These are phyloP conservation scores for Curvularia verruculosa DNA, from an alignment of 2,329 filamentous ascomycete species.

Conservation along the genomic window DNA sequence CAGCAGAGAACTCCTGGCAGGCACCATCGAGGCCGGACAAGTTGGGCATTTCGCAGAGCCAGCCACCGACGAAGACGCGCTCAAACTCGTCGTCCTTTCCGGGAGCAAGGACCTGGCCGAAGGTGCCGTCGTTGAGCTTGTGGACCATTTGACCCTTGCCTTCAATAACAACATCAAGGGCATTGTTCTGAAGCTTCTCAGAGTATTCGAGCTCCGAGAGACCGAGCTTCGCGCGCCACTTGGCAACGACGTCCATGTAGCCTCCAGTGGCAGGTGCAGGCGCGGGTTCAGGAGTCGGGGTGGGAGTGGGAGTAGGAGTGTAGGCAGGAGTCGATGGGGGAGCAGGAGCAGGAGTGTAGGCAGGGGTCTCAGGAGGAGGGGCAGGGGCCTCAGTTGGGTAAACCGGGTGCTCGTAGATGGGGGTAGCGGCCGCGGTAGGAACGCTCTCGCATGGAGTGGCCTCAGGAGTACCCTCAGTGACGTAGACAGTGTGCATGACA, in stretches of 20 bases:
- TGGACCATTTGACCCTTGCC: slow-evolving; percentile 41
- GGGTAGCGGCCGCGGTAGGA: neutral
- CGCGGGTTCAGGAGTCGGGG: slow-evolving; percentile 18
- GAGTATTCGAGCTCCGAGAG: slow-evolving; percentile 25
- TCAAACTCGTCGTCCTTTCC: slow-evolving; percentile 29
- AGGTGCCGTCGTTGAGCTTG: slow-evolving; percentile 40
- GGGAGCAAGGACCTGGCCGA: slow-evolving; percentile 40
- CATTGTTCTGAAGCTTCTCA: slow-evolving; percentile 35
- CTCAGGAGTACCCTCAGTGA: slow-evolving; percentile 23
- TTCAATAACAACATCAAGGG: slow-evolving; percentile 29
- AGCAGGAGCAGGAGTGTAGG: slow-evolving; percentile 1
- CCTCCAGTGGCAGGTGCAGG: slow-evolving; percentile 20
- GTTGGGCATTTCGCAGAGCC: slow-evolving; percentile 44
- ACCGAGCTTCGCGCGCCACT: slow-evolving; percentile 40
- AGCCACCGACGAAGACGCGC: slow-evolving; percentile 42
- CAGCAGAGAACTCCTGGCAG: slow-evolving; percentile 32
- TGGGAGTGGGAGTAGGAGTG: slow-evolving; percentile 11
- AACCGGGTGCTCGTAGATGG: slow-evolving; percentile 1
- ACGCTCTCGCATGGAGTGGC: slow-evolving; percentile 3
- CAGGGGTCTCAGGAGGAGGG: neutral
- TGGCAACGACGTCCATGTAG: slow-evolving; percentile 37
- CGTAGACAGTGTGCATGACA: slow-evolving; percentile 35
- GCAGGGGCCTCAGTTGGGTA: slow-evolving; percentile 7
- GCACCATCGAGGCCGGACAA: slow-evolving; percentile 34
- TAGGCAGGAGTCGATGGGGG: slow-evolving; percentile 9